These are phyloP conservation scores for Fusarium praegraminearum DNA, from an alignment of 2,329 filamentous ascomycete species.

Conservation along the genomic window DNA sequence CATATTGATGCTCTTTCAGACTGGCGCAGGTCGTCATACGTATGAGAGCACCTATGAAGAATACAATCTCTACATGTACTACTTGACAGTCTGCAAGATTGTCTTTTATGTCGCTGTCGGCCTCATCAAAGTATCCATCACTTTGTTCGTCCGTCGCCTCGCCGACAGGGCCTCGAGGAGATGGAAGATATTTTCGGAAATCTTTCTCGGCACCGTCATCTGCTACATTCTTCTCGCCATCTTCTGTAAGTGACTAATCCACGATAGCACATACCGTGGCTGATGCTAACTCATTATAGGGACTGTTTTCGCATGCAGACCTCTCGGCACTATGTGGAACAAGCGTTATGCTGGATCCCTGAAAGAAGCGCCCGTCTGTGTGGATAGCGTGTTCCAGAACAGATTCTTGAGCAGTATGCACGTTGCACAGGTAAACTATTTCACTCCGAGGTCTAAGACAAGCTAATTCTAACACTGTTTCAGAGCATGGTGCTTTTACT, in stretches of 20 bases:
- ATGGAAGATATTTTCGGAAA: constrained; percentile 28
- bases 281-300: not conserved
- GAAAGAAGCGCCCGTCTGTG: constrained; percentile 9
- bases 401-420: constrained; percentile 35
- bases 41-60: constrained; percentile 25
- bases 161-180: constrained; percentile 16
- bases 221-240: constrained; percentile 24
- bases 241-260: constrained; percentile 4
- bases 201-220: constrained; percentile 22
- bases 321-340: constrained; percentile 8
- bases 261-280: accelerated
- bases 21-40: constrained; percentile 16
- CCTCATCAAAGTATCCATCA: constrained; percentile 27
- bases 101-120: constrained; percentile 25
- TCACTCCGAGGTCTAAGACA: accelerated
- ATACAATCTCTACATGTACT: constrained; percentile 27
- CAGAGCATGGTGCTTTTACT: constrained; percentile 22
- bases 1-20: constrained; percentile 21
- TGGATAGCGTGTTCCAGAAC: constrained; percentile 13
- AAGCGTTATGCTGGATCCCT: constrained; percentile 28
- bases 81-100: constrained; percentile 15
- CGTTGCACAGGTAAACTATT: constrained; percentile 19
- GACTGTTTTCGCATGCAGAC: constrained; percentile 19
- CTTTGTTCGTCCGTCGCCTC: constrained; percentile 21
- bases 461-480: not conserved